A percentile compares a stretch with the other conserved stretches of the same genome.
Evolutionary conservation across 495 filamentous ascomycete species (phyloP).

Genomic region (Daldinia bambusicola): DNA sequence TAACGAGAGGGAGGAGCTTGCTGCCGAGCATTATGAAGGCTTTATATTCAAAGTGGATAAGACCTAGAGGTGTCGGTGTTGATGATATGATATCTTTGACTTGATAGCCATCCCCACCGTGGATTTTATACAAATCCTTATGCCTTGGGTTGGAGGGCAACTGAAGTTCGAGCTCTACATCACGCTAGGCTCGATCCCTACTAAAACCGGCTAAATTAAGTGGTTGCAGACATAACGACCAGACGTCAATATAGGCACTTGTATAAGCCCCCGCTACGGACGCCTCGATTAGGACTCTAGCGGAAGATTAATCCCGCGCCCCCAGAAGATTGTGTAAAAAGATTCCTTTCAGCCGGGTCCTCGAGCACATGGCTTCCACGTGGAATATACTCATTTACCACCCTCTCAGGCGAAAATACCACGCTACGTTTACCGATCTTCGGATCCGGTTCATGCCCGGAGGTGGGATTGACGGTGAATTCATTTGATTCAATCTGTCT

Average conservation of each 20-base stretch:
- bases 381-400: slow-evolving; percentile 31
- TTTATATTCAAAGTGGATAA: background rate
- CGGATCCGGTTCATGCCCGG: slow-evolving; percentile 10
- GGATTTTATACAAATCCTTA: slow-evolving; percentile 25
- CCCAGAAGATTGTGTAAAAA: slow-evolving; percentile 13
- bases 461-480: slow-evolving; percentile 15
- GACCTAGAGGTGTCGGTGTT: background rate
- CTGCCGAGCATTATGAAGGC: slow-evolving; percentile 39
- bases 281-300: slow-evolving; percentile 11
- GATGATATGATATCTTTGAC: background rate
- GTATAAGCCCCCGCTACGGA: slow-evolving; percentile 2
- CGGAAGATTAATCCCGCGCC: slow-evolving; percentile 35
- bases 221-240: background rate
- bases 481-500: slow-evolving; percentile 24
- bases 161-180: background rate
- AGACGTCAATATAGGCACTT: slow-evolving; percentile 15
- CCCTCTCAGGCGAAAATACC: slow-evolving; percentile 1
- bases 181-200: slow-evolving; percentile 1
- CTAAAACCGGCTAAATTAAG: slow-evolving; percentile 39
- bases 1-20: slow-evolving; percentile 37
- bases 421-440: slow-evolving; percentile 11
- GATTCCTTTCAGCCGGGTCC: slow-evolving; percentile 36
- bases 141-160: background rate
- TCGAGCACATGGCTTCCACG: slow-evolving; percentile 38
- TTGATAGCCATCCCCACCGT: background rate